Conservation (phyloP, 1,139 yeast species). For the Candida mesenterica region DNA sequence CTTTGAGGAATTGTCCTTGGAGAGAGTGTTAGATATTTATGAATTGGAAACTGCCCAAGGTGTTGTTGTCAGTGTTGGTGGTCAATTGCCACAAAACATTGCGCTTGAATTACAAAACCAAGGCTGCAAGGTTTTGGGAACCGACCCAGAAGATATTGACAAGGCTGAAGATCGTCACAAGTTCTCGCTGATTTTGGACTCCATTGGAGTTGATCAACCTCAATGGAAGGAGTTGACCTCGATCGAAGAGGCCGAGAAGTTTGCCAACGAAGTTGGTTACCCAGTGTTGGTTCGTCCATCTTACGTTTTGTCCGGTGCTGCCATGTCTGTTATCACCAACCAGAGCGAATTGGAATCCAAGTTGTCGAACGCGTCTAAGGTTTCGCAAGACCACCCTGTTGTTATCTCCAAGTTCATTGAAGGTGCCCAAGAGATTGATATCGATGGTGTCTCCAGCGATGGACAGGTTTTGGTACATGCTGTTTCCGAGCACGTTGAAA, state of each 20-base stretch:
- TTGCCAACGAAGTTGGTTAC: conserved; percentile 85
- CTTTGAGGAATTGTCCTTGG: conserved; percentile 92
- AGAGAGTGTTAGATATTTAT: conserved; percentile 95
- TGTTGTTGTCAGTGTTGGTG: conserved; percentile 95
- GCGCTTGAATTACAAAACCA: conserved; percentile 80
- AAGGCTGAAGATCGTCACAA: conserved; percentile 98
- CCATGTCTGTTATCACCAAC: conserved; percentile 88
- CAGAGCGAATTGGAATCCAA: conserved; percentile 77
- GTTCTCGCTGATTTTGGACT: conserved; percentile 90
- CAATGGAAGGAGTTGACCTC: conserved; percentile 95
- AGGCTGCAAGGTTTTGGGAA: conserved; percentile 89
- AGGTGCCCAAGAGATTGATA: conserved; percentile 95
- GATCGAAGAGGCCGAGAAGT: conserved; percentile 76
- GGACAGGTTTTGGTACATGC: conserved; percentile 93
- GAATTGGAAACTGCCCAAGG: conserved; percentile 89
- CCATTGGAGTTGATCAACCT: conserved; percentile 90
- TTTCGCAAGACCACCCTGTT: conserved; percentile 94
- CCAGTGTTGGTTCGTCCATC: conserved; percentile 98
- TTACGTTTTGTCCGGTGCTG: conserved; percentile 96
- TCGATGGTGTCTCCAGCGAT: conserved; percentile 90
- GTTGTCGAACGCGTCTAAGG: conserved; percentile 83
- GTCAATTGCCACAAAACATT: conserved; percentile 96
- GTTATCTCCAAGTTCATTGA: conserved; percentile 94
- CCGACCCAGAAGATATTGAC: conserved; percentile 93
- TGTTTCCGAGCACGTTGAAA: conserved; percentile 95